Conservation (phyloP, 768 basidiomycete species). For the Podaxis sp. region DNA sequence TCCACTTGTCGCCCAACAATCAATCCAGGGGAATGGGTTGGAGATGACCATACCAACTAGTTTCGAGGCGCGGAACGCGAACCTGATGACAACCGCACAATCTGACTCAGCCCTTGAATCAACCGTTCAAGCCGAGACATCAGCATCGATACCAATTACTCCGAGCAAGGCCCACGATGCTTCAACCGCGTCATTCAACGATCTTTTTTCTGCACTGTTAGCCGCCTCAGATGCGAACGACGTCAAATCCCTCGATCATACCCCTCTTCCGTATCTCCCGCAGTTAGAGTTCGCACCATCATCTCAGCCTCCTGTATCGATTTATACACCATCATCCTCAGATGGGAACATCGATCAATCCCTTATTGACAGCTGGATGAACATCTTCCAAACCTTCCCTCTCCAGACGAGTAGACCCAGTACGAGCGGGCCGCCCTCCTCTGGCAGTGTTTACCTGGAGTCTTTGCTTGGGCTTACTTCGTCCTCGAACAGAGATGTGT, state of each 20-base stretch:
- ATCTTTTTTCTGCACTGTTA: slow-evolving; percentile 7
- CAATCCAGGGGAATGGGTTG: neutral
- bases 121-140: neutral
- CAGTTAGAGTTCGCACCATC: neutral
- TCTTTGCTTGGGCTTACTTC: slow-evolving; percentile 9
- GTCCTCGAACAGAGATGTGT: slow-evolving; percentile 15
- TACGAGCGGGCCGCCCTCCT: neutral
- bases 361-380: slow-evolving; percentile 47
- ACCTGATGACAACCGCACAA: neutral
- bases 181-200: neutral
- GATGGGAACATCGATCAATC: slow-evolving; percentile 28
- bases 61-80: neutral
- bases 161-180: neutral
- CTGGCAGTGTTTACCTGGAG: neutral
- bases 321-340: neutral
- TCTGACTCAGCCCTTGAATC: neutral
- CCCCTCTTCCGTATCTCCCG: neutral
- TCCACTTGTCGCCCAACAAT: neutral
- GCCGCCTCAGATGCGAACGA: neutral
- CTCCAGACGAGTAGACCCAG: slow-evolving; percentile 23
- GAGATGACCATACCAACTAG: neutral
- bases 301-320: neutral
- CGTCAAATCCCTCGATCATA: neutral
- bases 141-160: neutral
- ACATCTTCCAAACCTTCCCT: slow-evolving; percentile 42